Evolutionary conservation across 306 rosid species (phyloP), one percentile per base, ranked within the genome.

Genomic region (Prosopis cineraria): DNA sequence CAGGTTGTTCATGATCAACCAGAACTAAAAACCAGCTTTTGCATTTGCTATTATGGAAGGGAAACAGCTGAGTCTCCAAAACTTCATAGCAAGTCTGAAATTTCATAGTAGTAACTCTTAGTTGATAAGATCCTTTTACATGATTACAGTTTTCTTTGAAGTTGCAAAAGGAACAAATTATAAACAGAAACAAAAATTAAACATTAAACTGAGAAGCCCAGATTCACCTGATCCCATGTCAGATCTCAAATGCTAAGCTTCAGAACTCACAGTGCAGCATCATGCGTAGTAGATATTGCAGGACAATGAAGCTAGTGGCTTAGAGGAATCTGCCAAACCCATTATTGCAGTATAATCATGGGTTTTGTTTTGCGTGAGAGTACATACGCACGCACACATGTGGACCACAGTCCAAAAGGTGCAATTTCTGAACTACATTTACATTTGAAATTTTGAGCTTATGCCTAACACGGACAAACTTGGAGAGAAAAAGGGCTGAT

Each of bases 401-500:
- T 74, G 78, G 83, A 79, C 83, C 86, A 74, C 82, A 69, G 78
- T 63, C 78, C 78, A 75, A 79, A 63, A 66, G 37, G 52, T 13
- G 43, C 43, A 56, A 30, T 3, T 74, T 68, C 16, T 74, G 69
- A 73, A 65, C 29, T 20, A 50, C 31, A 63, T 69, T 7, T 45
- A 22, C 72, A n/a, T 48, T 60, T 68, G 75, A 69, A 34, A 52
- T 70, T 36, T n/a, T 36, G 69, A 58, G 73, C 50, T 39, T 11
- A 33, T 55, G 62, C 65, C 80, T 34, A 55, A 8, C 60, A 56
- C 40, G 27, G 47, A 47, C 71, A 36, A 10, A 33, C 11, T 48
- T 58, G 36, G 29, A 59, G 56, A 75, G 73, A 63, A 17, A 40
- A 78, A 62, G 39, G 10, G 75, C 8, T 72, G 69, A 52, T 33